Conservation (phyloP, 2,329 filamentous ascomycete species). For the Sclerotinia subarctica region DNA sequence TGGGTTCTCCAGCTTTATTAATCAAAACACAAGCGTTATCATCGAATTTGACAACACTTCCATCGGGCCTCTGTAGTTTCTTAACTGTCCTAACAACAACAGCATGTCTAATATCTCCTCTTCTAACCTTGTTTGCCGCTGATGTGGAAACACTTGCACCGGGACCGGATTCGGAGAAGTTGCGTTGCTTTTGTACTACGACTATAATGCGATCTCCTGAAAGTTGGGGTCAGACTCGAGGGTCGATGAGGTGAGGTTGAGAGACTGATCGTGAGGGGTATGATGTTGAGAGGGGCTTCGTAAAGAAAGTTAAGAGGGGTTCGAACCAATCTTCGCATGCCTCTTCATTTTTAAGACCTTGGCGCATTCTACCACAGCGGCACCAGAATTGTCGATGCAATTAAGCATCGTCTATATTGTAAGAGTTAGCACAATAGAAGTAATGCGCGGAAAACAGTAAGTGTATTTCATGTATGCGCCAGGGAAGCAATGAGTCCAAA, state of each 20-base stretch:
- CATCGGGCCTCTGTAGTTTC: slow-evolving; percentile 81
- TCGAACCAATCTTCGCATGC: slow-evolving; percentile 80
- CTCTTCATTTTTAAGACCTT: slow-evolving; percentile 89
- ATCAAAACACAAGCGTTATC: slow-evolving; percentile 98
- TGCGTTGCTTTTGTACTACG: slow-evolving; percentile 94
- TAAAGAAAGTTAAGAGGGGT: slow-evolving; percentile 7
- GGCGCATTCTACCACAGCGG: slow-evolving; percentile 93
- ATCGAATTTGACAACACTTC: slow-evolving; percentile 87
- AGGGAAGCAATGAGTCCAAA: background rate
- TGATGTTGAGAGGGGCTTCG: slow-evolving; percentile 1
- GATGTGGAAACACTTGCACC: slow-evolving; percentile 69
- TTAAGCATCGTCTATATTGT: slow-evolving; percentile 85
- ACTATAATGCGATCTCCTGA: slow-evolving; percentile 94
- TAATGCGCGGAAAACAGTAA: background rate
- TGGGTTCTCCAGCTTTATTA: slow-evolving; percentile 94
- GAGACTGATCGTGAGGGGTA: background rate
- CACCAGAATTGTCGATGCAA: slow-evolving; percentile 98
- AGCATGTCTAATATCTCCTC: slow-evolving; percentile 93
- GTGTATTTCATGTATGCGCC: slow-evolving; percentile 1
- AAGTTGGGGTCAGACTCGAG: slow-evolving; percentile 7
- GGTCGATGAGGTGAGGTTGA: background rate
- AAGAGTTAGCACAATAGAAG: background rate
- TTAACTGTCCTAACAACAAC: slow-evolving; percentile 91
- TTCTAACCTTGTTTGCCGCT: slow-evolving; percentile 86
- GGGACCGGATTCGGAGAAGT: slow-evolving; percentile 67